Conservation (phyloP, 1,139 yeast species). For the Pichia sp. region DNA sequence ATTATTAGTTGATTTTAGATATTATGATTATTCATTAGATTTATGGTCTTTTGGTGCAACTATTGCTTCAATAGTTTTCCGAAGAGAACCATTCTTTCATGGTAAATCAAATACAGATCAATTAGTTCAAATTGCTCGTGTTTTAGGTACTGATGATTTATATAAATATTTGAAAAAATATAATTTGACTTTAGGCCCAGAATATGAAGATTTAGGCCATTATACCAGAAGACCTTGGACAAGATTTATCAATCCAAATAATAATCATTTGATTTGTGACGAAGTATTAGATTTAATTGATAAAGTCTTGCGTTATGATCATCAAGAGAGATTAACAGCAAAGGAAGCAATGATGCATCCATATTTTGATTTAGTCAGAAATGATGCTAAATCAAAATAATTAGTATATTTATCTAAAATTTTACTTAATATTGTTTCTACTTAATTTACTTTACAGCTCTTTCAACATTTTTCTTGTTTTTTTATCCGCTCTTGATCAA, state of each 20-base stretch:
- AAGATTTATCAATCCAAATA: slow-evolving; percentile 40
- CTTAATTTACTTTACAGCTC: background rate
- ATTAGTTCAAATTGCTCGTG: slow-evolving; percentile 69
- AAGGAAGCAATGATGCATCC: slow-evolving; percentile 66
- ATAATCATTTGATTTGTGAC: slow-evolving; percentile 49
- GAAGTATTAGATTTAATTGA: slow-evolving; percentile 63
- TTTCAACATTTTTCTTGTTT: background rate
- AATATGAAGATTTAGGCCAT: slow-evolving; percentile 64
- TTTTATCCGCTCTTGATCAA: no score
- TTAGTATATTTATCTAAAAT: background rate
- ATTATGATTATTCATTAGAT: slow-evolving; percentile 72
- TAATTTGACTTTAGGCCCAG: slow-evolving; percentile 47
- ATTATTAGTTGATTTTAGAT: slow-evolving; percentile 62
- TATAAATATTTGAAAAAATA: slow-evolving; percentile 56
- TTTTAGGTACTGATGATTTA: slow-evolving; percentile 66
- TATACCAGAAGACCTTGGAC: slow-evolving; percentile 65
- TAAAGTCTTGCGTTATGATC: slow-evolving; percentile 61
- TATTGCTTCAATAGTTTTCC: slow-evolving; percentile 69
- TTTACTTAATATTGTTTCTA: background rate
- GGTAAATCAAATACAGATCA: slow-evolving; percentile 79
- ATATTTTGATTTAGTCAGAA: slow-evolving; percentile 36
- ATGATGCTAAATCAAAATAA: slow-evolving; percentile 9
- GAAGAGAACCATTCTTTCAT: slow-evolving; percentile 71
- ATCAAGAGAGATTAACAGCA: slow-evolving; percentile 69
- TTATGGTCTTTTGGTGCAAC: slow-evolving; percentile 81